Evolutionary conservation across 1,139 yeast species (phyloP), one percentile per base, ranked within the genome.

Genomic region (Kodamaea derodonti): DNA sequence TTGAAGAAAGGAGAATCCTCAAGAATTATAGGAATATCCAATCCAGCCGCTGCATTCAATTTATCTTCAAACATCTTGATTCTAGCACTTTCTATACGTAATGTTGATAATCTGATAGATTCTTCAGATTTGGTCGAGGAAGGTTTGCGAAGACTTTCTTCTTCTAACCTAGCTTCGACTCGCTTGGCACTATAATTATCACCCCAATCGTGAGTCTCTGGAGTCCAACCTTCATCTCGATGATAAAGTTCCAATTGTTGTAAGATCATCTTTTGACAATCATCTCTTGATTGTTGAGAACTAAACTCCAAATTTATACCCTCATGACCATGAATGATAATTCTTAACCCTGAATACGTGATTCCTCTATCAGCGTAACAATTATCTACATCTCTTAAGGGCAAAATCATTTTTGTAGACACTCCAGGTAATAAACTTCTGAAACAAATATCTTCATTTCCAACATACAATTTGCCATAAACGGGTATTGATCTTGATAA

Each of bases 401-500:
- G 97, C 12, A 90, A 56, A n/a, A 87, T 77, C 95, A 90, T 86
- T 41, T 75, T 75, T 2, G 95, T 83, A 27, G 76, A 72, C 0
- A 84, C 73, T 0, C 95, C 95, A 0, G 95, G 95, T 4, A 87
- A 53, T 30, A 86, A 64, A 34, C 95, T 82, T 40, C 95, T 67
- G 57, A 84, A 90, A 44, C 96, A 88, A 13, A 90, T 53, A 41
- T 72, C 77, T 24, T 68, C 69, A 17, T 71, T 66, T 1, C 95
- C 85, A 14, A 90, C 52, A 49, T 87, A 87, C 3, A 90, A 52
- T 51, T 85, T 85, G 3, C 97, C 97, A 58, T 84, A 85, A 4
- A 82, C 65, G 0, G 96, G 95, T 13, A 85, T 59, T 2, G 84
- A 74, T 43, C 84, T 75, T 41, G 75, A 80, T 20, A 88, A 57